A percentile compares a stretch with the other conserved stretches of the same genome.
Evolutionary conservation across 768 basidiomycete genomes (phyloP).

Genomic region (Porpolomopsis calyptriformis): DNA sequence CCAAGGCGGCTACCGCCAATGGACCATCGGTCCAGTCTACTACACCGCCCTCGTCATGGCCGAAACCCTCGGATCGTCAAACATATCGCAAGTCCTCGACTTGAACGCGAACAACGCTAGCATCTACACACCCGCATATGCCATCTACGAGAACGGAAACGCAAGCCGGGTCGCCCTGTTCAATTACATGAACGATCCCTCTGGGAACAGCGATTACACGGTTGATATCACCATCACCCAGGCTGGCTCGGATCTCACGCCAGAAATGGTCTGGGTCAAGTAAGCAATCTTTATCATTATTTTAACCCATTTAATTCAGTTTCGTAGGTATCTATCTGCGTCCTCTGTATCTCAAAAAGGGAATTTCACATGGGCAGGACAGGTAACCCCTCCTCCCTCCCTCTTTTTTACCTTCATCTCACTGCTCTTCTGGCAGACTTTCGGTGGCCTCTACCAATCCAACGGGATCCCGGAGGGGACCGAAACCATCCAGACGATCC

Average conservation of each 20-base stretch:
- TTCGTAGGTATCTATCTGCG: slow-evolving; percentile 43
- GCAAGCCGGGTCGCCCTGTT: slow-evolving; percentile 56
- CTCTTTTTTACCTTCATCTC: background rate
- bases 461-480: slow-evolving; percentile 54
- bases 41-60: slow-evolving; percentile 64
- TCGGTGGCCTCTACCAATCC: slow-evolving; percentile 46
- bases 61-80: slow-evolving; percentile 59
- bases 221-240: slow-evolving; percentile 38
- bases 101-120: slow-evolving; percentile 38
- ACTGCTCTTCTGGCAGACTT: slow-evolving; percentile 31
- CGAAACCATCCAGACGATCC: slow-evolving; percentile 39
- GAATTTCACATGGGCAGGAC: slow-evolving; percentile 65
- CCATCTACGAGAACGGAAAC: slow-evolving; percentile 60
- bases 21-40: slow-evolving; percentile 67
- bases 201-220: slow-evolving; percentile 44
- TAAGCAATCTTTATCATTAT: slow-evolving; percentile 18
- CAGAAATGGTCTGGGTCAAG: slow-evolving; percentile 43
- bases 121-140: slow-evolving; percentile 55
- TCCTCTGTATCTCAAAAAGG: slow-evolving; percentile 45
- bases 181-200: slow-evolving; percentile 58
- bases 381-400: slow-evolving; percentile 19
- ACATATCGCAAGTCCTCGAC: slow-evolving; percentile 58
- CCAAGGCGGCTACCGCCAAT: slow-evolving; percentile 47
- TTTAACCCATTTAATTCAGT: background rate
- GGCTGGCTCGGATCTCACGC: slow-evolving; percentile 22